Evolutionary conservation across 2,329 filamentous ascomycete species (phyloP).

Genomic region (Phialophora verrucosa): DNA sequence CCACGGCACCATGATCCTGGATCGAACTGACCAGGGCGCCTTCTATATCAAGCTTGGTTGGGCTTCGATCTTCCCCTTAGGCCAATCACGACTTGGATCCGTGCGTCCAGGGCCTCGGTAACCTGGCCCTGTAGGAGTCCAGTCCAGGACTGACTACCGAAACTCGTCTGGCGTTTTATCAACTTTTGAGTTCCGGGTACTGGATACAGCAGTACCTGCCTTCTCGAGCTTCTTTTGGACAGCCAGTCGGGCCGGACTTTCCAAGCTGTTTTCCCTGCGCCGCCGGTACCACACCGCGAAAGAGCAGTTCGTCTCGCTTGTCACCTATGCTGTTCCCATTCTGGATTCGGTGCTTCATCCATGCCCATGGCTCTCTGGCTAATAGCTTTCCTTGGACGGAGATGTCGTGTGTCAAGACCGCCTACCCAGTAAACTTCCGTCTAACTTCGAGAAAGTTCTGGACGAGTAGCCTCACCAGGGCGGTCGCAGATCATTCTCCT

Average conservation of each 20-base stretch:
- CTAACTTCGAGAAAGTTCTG: constrained; percentile 29
- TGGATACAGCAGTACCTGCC: neutral
- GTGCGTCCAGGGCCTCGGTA: constrained; percentile 9
- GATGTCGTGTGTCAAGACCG: neutral
- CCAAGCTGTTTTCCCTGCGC: no score
- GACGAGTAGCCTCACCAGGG: constrained; percentile 25
- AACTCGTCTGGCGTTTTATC: neutral
- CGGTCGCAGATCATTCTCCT: constrained; percentile 32
- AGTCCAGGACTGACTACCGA: constrained; percentile 2
- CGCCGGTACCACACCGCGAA: neutral
- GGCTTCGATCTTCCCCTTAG: neutral
- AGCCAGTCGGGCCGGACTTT: neutral
- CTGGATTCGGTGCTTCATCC: neutral
- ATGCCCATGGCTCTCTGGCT: neutral
- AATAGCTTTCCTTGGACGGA: neutral
- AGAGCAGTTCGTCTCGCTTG: constrained; percentile 3
- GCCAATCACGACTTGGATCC: neutral
- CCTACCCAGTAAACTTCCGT: neutral
- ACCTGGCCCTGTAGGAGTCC: neutral
- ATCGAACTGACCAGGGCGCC: neutral
- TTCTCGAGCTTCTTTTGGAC: neutral
- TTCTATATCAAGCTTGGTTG: constrained; percentile 1
- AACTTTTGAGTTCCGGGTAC: constrained; percentile 5
- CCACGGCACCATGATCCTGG: constrained; percentile 14
- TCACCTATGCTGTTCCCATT: neutral